phyloP scores from a whole-genome alignment of 768 basidiomycete genomes.

The Tulasnella sp. region DNA sequence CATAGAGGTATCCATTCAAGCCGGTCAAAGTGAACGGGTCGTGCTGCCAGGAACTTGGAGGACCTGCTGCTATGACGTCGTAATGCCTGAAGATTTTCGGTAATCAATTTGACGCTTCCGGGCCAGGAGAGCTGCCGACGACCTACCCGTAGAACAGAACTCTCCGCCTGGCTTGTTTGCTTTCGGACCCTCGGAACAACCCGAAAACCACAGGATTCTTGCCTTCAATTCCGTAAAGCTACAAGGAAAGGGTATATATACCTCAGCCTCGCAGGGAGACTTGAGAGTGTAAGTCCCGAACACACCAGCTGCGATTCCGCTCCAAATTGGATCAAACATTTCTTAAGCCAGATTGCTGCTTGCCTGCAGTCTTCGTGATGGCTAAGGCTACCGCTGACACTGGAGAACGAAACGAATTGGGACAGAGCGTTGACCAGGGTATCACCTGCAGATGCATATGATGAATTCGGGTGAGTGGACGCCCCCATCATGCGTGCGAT shows the following conservation, averaged over 20 bases:
- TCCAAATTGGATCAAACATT: slow-evolving; percentile 82
- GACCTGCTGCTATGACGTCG: slow-evolving; percentile 85
- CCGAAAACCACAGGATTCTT: slow-evolving; percentile 87
- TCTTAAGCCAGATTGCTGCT: slow-evolving; percentile 88
- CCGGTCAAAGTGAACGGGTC: slow-evolving; percentile 81
- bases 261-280: not conserved
- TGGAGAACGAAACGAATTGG: slow-evolving; percentile 83
- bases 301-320: slow-evolving; percentile 72
- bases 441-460: slow-evolving; percentile 46
- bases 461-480: slow-evolving; percentile 30
- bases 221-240: slow-evolving; percentile 68
- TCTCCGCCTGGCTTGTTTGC: slow-evolving; percentile 56
- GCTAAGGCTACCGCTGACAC: slow-evolving; percentile 64
- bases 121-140: not conserved
- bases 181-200: slow-evolving; percentile 71
- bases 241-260: not conserved
- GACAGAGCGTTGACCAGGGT: slow-evolving; percentile 74
- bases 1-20: slow-evolving; percentile 84
- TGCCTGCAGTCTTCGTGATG: slow-evolving; percentile 88
- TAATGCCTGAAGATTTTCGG: slow-evolving; percentile 62
- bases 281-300: not conserved
- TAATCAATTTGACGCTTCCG: not conserved
- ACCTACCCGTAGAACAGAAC: slow-evolving; percentile 88
- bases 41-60: slow-evolving; percentile 55
- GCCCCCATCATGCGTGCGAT: not conserved